Percentiles rank a stretch among this genome's conserved stretches.
These are phyloP conservation scores for Alopecurus myosuroides DNA, from an alignment of 176 grass and related monocot species.

Conservation along the genomic window DNA sequence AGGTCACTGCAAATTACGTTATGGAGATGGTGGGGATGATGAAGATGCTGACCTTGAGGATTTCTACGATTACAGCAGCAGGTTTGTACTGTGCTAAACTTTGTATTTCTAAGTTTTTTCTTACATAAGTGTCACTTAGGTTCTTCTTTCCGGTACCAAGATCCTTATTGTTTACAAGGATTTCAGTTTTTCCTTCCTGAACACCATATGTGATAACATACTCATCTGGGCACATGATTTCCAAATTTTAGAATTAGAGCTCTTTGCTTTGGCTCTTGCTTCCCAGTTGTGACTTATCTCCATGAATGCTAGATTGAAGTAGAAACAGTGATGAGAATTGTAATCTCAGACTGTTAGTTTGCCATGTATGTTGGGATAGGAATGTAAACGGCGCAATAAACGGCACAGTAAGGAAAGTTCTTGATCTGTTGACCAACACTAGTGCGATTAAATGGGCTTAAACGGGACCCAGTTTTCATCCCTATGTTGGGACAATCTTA, in stretches of 20 bases:
- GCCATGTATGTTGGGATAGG: not conserved
- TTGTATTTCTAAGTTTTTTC: not conserved
- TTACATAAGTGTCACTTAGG: not conserved
- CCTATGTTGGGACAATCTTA: not conserved
- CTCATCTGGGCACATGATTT: not conserved
- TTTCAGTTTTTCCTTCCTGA: not conserved
- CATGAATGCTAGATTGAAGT: not conserved
- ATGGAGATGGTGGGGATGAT: constrained; percentile 91
- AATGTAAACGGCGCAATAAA: too few species aligned
- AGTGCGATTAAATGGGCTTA: too few species aligned
- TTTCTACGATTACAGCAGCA: constrained; percentile 95
- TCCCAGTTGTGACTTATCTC: not conserved
- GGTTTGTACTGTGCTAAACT: constrained; percentile 34
- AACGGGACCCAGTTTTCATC: too few species aligned
- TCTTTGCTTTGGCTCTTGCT: not conserved
- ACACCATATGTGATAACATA: not conserved
- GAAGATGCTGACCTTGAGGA: constrained; percentile 97
- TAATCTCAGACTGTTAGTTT: not conserved
- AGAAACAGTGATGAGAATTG: not conserved
- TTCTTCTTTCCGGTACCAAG: not conserved
- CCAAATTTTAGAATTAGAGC: not conserved
- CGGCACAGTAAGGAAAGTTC: too few species aligned
- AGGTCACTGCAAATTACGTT: constrained; percentile 88
- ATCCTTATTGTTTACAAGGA: not conserved
- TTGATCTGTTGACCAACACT: too few species aligned